Percentiles rank a stretch among this genome's conserved stretches.
Conservation (phyloP, 208 protist species). For the Acanthamoeba sp. region DNA sequence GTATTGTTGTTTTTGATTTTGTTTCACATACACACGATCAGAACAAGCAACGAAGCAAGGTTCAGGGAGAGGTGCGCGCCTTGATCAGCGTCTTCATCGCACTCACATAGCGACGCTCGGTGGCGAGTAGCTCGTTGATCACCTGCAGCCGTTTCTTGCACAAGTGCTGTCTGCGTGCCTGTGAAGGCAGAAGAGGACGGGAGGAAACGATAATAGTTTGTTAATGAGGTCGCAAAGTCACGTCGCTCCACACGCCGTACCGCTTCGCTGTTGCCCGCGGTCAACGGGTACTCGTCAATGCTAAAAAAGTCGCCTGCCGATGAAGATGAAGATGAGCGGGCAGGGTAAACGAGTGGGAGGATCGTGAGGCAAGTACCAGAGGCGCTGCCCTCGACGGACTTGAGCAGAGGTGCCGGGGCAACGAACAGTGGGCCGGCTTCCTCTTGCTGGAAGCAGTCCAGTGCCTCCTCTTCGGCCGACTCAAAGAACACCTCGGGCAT, state of each 20-base stretch:
- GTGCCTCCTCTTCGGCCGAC: neutral
- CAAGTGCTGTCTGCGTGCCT: neutral
- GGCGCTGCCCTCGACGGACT: too few species aligned
- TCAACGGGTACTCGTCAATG: too few species aligned
- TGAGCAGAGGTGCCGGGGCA: neutral
- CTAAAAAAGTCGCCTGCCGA: too few species aligned
- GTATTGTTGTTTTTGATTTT: too few species aligned
- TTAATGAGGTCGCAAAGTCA: too few species aligned
- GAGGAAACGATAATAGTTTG: too few species aligned
- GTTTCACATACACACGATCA: neutral
- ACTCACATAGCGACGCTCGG: neutral
- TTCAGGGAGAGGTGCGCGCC: neutral
- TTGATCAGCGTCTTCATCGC: conserved; percentile 21
- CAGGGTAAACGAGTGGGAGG: too few species aligned
- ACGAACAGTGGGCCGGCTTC: neutral
- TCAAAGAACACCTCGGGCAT: neutral
- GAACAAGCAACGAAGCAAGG: neutral
- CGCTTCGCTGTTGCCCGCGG: too few species aligned
- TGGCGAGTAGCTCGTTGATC: conserved; percentile 18
- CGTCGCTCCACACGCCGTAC: too few species aligned
- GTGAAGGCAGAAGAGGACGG: too few species aligned
- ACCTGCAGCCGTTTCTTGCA: conserved; percentile 30
- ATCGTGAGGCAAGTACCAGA: too few species aligned
- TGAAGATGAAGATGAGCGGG: too few species aligned
- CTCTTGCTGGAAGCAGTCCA: neutral